These are phyloP conservation scores for Pharnaceum exiguum DNA, from an alignment of 148 eudicot genomes.

Conservation along the genomic window DNA sequence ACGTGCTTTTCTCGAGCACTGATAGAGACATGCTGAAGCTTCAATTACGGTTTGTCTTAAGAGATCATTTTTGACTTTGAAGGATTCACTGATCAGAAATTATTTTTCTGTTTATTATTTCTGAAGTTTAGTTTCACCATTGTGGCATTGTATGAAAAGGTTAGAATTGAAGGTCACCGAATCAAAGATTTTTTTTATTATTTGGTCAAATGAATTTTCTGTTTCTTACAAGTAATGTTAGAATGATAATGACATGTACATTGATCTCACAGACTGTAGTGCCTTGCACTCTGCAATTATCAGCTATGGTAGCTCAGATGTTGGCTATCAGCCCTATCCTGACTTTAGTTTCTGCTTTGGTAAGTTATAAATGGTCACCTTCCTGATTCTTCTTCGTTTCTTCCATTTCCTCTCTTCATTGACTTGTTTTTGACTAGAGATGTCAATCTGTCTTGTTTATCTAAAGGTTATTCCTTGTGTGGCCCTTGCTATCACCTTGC, in stretches of 20 bases:
- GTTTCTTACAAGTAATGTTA: no score
- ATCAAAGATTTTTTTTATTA: no score
- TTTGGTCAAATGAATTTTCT: no score
- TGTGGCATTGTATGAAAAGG: no score
- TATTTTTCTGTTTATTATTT: no score
- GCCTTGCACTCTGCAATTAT: constrained; percentile 74
- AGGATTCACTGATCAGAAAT: no score
- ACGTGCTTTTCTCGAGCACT: no score
- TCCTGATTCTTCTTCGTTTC: neutral
- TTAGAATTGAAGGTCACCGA: no score
- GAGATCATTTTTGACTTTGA: no score
- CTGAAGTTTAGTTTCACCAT: no score
- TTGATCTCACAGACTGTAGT: constrained; percentile 55
- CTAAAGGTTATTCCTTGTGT: constrained; percentile 73
- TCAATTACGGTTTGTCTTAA: no score
- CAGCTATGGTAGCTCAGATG: constrained; percentile 90
- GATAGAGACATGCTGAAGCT: no score
- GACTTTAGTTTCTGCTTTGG: constrained; percentile 68
- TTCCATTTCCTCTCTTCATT: neutral
- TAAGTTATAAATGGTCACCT: constrained; percentile 27
- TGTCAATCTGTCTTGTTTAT: constrained; percentile 11
- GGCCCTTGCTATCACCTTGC: constrained; percentile 52
- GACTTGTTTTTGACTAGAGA: constrained; percentile 1
- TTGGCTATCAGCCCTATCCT: constrained; percentile 70
- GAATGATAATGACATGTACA: neutral